These are phyloP conservation scores for Ceratocystis variospora DNA, from an alignment of 2,329 filamentous ascomycete genomes.

Conservation along the genomic window DNA sequence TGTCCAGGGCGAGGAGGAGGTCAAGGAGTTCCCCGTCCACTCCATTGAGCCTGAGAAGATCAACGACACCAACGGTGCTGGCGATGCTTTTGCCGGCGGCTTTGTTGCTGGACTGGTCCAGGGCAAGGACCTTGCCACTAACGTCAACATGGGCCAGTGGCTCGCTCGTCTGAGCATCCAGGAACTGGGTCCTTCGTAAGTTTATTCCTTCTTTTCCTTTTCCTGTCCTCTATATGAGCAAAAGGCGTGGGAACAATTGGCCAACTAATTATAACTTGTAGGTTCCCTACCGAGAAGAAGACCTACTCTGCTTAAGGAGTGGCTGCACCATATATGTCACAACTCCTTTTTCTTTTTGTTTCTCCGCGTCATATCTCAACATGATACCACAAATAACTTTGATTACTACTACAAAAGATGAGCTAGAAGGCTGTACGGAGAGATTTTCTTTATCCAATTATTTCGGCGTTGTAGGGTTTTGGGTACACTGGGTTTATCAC, in stretches of 20 bases:
- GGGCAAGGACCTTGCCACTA: constrained; percentile 63
- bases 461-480: constrained; percentile 19
- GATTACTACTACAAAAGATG: background rate
- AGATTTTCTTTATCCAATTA: constrained; percentile 6
- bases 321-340: background rate
- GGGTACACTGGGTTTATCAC: constrained; percentile 14
- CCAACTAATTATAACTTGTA: constrained; percentile 26
- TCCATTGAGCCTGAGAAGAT: constrained; percentile 65
- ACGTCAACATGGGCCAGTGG: constrained; percentile 92
- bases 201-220: constrained; percentile 24
- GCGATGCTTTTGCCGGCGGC: constrained; percentile 91
- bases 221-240: background rate
- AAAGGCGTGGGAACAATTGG: background rate
- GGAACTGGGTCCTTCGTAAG: constrained; percentile 91
- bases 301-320: constrained; percentile 41
- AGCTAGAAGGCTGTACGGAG: background rate
- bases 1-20: constrained; percentile 51
- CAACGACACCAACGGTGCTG: constrained; percentile 91
- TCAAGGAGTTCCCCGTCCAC: constrained; percentile 70
- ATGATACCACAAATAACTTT: constrained; percentile 11
- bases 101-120: constrained; percentile 81
- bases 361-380: constrained; percentile 17
- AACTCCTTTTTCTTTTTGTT: background rate
- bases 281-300: constrained; percentile 73
- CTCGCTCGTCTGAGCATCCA: constrained; percentile 85